Evolutionary conservation across 1,284 basidiomycete genomes (phyloP).

Genomic region (Salmacisia buchloeana): DNA sequence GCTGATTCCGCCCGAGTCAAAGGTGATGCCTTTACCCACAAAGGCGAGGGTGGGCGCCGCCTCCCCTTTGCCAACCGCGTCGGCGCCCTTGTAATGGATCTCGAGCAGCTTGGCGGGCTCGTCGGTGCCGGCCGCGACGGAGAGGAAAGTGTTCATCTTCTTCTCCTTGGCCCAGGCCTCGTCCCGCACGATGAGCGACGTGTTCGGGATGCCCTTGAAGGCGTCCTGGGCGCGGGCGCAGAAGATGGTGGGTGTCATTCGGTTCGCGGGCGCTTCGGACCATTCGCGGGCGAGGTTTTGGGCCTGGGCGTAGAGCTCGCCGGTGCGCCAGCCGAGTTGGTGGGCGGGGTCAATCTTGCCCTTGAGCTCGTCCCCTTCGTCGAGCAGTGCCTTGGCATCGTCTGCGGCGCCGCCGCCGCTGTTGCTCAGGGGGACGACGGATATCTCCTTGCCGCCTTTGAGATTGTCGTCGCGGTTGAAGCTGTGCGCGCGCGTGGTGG

Average conservation of each 20-base stretch:
- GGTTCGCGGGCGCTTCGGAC: conserved; percentile 76
- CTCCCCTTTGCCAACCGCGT: conserved; percentile 43
- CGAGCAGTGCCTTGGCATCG: conserved; percentile 42
- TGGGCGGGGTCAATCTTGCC: conserved; percentile 22
- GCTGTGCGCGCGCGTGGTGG: conserved; percentile 18
- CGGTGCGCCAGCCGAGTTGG: conserved; percentile 42
- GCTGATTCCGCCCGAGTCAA: conserved; percentile 78
- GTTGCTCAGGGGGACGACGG: conserved; percentile 25
- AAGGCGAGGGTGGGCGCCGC: conserved; percentile 65
- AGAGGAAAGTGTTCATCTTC: conserved; percentile 82
- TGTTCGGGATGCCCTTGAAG: conserved; percentile 65
- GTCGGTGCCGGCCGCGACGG: conserved; percentile 73
- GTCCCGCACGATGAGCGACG: conserved; percentile 68
- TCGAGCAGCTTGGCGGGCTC: conserved; percentile 83
- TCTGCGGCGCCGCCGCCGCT: conserved; percentile 19
- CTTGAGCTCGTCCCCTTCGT: conserved; percentile 35
- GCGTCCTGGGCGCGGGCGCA: conserved; percentile 65
- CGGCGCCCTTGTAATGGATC: conserved; percentile 75
- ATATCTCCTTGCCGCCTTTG: conserved; percentile 43
- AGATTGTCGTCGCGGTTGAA: conserved; percentile 27
- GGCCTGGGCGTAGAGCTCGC: conserved; percentile 63
- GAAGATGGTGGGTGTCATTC: conserved; percentile 60
- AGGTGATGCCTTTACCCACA: conserved; percentile 66
- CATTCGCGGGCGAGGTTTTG: conserved; percentile 83
- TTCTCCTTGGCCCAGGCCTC: conserved; percentile 78